Conservation (phyloP, 371 early-diverging fungal genomes). For the Funneliformis caledonium region DNA sequence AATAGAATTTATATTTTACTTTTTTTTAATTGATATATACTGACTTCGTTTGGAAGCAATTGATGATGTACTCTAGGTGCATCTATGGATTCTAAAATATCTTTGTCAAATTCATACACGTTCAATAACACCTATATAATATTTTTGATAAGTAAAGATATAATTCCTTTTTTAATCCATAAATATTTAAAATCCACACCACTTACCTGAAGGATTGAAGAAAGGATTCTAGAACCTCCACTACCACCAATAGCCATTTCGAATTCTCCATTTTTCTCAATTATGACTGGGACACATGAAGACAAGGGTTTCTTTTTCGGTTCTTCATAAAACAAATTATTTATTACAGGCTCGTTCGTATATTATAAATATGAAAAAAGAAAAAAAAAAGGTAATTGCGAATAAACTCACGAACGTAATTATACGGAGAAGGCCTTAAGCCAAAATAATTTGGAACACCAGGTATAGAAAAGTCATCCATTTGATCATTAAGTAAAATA, state of each 20-base stretch:
- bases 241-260: constrained; percentile 88
- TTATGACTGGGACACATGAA: constrained; percentile 86
- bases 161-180: neutral
- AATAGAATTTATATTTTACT: neutral
- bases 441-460: constrained; percentile 84
- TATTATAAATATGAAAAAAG: neutral
- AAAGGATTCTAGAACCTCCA: constrained; percentile 96
- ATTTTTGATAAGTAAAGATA: neutral
- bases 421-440: constrained; percentile 80
- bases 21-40: neutral
- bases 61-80: constrained; percentile 93
- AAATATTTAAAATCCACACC: neutral
- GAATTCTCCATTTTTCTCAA: constrained; percentile 73
- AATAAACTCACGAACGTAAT: constrained; percentile 67
- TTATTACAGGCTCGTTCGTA: neutral
- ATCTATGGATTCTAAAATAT: constrained; percentile 76
- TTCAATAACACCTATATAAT: constrained; percentile 69
- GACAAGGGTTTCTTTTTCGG: constrained; percentile 95
- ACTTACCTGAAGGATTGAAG: constrained; percentile 76
- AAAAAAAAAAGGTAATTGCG: neutral
- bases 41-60: constrained; percentile 77
- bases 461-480: constrained; percentile 98
- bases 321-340: constrained; percentile 45
- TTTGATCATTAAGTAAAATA: constrained; percentile 97
- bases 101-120: constrained; percentile 70